phyloP scores from a whole-genome alignment of 1,139 yeast genomes.

The Candida frijolesensis region DNA sequence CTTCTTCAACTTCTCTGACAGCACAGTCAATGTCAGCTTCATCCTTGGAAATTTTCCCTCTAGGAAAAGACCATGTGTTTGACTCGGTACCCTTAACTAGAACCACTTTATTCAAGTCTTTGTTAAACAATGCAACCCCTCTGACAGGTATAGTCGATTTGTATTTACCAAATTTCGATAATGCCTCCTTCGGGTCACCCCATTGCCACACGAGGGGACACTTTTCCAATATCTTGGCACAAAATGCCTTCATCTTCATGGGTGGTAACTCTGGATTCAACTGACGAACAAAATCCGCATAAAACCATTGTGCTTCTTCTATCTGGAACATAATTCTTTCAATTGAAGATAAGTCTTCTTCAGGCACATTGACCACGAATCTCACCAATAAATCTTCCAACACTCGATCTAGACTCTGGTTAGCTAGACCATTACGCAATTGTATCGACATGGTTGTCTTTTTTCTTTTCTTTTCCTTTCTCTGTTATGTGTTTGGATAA shows the following conservation, averaged over 20 bases:
- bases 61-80: slow-evolving; percentile 91
- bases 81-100: slow-evolving; percentile 87
- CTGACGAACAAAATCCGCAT: slow-evolving; percentile 79
- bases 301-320: slow-evolving; percentile 99
- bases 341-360: slow-evolving; percentile 82
- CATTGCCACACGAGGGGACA: slow-evolving; percentile 90
- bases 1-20: slow-evolving; percentile 90
- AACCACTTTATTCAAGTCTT: slow-evolving; percentile 66
- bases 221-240: slow-evolving; percentile 67
- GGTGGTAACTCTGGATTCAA: slow-evolving; percentile 77
- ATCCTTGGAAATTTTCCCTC: slow-evolving; percentile 94
- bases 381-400: slow-evolving; percentile 88
- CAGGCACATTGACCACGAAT: slow-evolving; percentile 88
- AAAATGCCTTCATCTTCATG: slow-evolving; percentile 79
- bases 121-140: slow-evolving; percentile 88
- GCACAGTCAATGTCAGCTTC: slow-evolving; percentile 93
- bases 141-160: slow-evolving; percentile 93
- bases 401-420: slow-evolving; percentile 69
- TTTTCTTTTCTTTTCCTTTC: neutral
- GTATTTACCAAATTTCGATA: slow-evolving; percentile 77
- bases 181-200: slow-evolving; percentile 76
- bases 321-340: slow-evolving; percentile 91
- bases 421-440: slow-evolving; percentile 56
- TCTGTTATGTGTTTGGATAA: neutral
- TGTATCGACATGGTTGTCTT: slow-evolving; percentile 49